Base-by-base conservation (phyloP, 1,284 basidiomycete species). In the Rhodotorula sp. region DNA sequence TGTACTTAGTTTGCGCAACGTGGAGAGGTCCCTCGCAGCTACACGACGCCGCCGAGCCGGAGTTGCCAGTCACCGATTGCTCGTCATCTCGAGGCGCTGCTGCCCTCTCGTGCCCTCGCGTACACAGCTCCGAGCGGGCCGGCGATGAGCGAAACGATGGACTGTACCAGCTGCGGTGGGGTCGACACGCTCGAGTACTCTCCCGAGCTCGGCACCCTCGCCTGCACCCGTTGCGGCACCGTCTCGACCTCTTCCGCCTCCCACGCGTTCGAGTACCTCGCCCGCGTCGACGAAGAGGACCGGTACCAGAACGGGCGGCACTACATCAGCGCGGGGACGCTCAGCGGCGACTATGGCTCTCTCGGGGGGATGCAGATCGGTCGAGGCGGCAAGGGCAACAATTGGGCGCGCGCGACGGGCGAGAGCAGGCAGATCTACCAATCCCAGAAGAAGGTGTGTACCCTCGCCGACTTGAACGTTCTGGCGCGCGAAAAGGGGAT, bases 211-310 rank as follows among this genome's bases (percentile, higher is more conserved):
- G 68, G 70, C 19, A 58, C 62, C 4, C 67, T 70, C 60, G 73
- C 66, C 15, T 75, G 73, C 57, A 70, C 61, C 21, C 14, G 21
- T 4, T 75, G 73, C 62, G 73, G 73, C 14, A 59, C 66, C 56
- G 68, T 75, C 21, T 55, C 68, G 16, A 12, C 38, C n/a, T n/a
- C 38, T 6, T 68, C 66, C 19, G 47, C 61, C 16, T 64, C 64
- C 15, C 64, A 63, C 14, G 23, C 52, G 28, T 58, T 75, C 62
- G 67, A 73, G 31, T 54, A 60, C 28, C 62, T 72, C 50, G 66
- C 47, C 3, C 61, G 73, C 5, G 69, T 70, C 50, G 56, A 68
- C 48, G 73, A 68, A 5, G 71, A 75, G 49, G 73, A 75, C 54
- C 61, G 34, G 10, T 60, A 19, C 16, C 54, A 70, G 62, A 55